phyloP scores from a whole-genome alignment of 306 rosid species.

The Ziziphus jujuba region DNA sequence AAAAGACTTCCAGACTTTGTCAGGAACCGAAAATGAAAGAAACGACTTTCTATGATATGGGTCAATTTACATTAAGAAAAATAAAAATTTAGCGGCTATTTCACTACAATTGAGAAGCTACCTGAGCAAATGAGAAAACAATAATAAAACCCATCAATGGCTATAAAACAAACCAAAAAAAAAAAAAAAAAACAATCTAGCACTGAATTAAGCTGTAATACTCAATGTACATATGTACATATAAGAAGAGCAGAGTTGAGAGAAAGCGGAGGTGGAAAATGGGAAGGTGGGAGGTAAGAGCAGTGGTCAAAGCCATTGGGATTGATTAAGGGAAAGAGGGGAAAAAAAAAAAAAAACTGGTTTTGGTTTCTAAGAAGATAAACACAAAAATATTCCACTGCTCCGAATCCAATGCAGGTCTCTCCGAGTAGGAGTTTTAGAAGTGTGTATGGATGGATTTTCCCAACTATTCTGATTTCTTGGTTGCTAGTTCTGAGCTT shows the following conservation, averaged over 20 bases:
- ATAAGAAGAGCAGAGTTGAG: no score
- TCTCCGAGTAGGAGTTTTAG: no score
- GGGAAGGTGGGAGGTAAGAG: constrained; percentile 28
- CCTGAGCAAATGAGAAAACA: background rate
- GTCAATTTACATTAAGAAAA: background rate
- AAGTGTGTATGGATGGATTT: no score
- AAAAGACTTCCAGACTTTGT: background rate
- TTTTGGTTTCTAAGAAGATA: background rate
- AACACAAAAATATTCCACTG: background rate
- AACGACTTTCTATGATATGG: background rate
- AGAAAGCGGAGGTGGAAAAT: background rate
- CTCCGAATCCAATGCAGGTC: no score
- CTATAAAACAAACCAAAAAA: background rate
- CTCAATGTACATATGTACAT: no score
- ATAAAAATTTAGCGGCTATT: background rate
- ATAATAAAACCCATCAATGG: background rate
- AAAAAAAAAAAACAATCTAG: background rate
- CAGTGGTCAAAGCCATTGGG: constrained; percentile 33
- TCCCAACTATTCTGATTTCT: no score
- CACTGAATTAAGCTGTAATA: background rate
- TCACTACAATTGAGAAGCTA: background rate
- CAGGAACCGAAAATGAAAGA: background rate
- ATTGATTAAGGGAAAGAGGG: background rate
- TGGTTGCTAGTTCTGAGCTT: no score
- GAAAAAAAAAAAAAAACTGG: no score